Evolutionary conservation across 106 monocot species (phyloP).

Genomic region (Dactylorhiza incarnata): DNA sequence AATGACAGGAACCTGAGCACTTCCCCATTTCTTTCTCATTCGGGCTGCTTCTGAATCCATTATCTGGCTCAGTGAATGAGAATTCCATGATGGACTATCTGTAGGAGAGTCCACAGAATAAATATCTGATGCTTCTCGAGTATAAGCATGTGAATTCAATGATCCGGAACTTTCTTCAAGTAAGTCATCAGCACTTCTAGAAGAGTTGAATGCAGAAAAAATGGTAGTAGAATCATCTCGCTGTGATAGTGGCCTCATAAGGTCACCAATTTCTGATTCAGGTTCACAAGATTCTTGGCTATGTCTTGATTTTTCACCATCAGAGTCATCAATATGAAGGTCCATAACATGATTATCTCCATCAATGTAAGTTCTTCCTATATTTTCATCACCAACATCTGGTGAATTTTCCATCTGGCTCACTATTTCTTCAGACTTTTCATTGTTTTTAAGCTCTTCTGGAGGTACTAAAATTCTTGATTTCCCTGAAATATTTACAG

Average conservation of each 20-base stretch:
- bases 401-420: slow-evolving; percentile 23
- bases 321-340: slow-evolving; percentile 44
- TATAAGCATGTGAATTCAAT: slow-evolving; percentile 65
- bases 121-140: slow-evolving; percentile 57
- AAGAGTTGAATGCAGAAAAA: slow-evolving; percentile 23
- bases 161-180: slow-evolving; percentile 50
- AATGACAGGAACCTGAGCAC: slow-evolving; percentile 57
- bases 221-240: slow-evolving; percentile 20
- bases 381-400: slow-evolving; percentile 38
- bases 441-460: slow-evolving; percentile 24
- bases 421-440: slow-evolving; percentile 28
- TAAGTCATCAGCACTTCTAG: slow-evolving; percentile 32
- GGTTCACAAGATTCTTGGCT: slow-evolving; percentile 35
- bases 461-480: slow-evolving; percentile 13
- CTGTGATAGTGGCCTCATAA: slow-evolving; percentile 23
- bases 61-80: slow-evolving; percentile 38
- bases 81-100: slow-evolving; percentile 59
- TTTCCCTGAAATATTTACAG: slow-evolving; percentile 16
- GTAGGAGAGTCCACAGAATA: slow-evolving; percentile 58
- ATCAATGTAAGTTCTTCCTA: slow-evolving; percentile 31
- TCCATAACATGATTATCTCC: slow-evolving; percentile 21
- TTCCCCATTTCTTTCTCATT: slow-evolving; percentile 92
- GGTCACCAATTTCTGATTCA: slow-evolving; percentile 42
- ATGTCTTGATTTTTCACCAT: slow-evolving; percentile 30
- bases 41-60: slow-evolving; percentile 46